These are phyloP conservation scores for Geotrichum ghanense DNA, from an alignment of 805 yeast genomes.

Conservation along the genomic window DNA sequence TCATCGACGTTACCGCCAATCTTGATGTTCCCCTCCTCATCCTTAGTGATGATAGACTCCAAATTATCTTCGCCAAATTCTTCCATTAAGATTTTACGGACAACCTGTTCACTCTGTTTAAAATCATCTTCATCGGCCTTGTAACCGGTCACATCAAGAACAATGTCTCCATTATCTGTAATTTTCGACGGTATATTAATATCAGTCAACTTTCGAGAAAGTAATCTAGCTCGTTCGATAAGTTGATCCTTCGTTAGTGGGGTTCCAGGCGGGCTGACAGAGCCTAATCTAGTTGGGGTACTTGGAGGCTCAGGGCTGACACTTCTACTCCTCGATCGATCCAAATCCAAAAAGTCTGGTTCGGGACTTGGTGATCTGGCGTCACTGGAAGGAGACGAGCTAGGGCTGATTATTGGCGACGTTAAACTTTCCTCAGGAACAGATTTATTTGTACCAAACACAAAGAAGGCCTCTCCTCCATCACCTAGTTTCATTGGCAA, in stretches of 20 bases:
- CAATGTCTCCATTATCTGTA: constrained; percentile 80
- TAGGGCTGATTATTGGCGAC: constrained; percentile 76
- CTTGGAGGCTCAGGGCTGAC: constrained; percentile 9
- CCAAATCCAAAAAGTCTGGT: constrained; percentile 41
- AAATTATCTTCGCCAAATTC: constrained; percentile 40
- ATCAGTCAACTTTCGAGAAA: constrained; percentile 52
- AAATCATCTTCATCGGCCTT: constrained; percentile 74
- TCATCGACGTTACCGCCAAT: constrained; percentile 9
- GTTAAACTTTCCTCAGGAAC: constrained; percentile 74
- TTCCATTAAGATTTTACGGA: constrained; percentile 61
- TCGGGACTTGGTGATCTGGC: constrained; percentile 26
- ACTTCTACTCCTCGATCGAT: neutral
- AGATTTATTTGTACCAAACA: constrained; percentile 69
- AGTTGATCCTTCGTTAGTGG: constrained; percentile 29
- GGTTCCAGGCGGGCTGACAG: constrained; percentile 6
- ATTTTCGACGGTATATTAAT: constrained; percentile 80
- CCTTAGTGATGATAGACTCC: constrained; percentile 22
- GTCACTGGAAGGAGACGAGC: constrained; percentile 28
- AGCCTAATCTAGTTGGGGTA: constrained; percentile 13
- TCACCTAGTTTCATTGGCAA: constrained; percentile 95
- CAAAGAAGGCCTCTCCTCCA: constrained; percentile 96
- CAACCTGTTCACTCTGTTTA: constrained; percentile 62
- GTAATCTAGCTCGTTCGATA: constrained; percentile 46
- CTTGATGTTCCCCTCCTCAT: constrained; percentile 25
- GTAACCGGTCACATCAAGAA: constrained; percentile 92